These are phyloP conservation scores for Xerocomus amazonicus DNA, from an alignment of 1,284 basidiomycete species.

Conservation along the genomic window DNA sequence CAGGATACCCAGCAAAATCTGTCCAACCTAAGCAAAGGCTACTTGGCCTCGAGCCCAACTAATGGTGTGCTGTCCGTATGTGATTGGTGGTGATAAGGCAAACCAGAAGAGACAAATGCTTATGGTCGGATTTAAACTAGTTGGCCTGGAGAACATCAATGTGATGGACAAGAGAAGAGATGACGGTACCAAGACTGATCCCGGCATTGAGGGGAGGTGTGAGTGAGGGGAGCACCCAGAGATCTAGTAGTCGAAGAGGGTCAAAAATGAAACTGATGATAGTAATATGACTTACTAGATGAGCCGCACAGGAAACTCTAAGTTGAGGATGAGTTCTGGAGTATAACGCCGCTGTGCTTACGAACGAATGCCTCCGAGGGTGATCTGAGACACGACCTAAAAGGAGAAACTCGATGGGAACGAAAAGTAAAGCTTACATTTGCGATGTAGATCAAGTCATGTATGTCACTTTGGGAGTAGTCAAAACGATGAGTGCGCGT, in stretches of 20 bases:
- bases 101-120: constrained; percentile 17
- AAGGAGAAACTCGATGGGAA: background rate
- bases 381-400: constrained; percentile 45
- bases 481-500: background rate
- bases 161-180: background rate
- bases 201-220: constrained; percentile 51
- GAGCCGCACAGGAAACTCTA: constrained; percentile 72
- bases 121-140: constrained; percentile 58
- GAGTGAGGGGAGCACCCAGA: constrained; percentile 62
- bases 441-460: constrained; percentile 71
- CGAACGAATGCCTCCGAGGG: constrained; percentile 60
- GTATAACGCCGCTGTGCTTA: constrained; percentile 32
- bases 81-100: constrained; percentile 3
- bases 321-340: constrained; percentile 1
- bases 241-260: constrained; percentile 40
- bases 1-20: constrained; percentile 62
- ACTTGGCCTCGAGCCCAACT: constrained; percentile 70
- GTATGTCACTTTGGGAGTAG: constrained; percentile 49
- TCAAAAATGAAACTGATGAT: background rate
- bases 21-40: constrained; percentile 55
- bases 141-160: constrained; percentile 30
- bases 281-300: constrained; percentile 57
- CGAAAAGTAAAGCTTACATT: constrained; percentile 47
- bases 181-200: constrained; percentile 45
- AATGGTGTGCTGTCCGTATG: constrained; percentile 59